Evolutionary conservation across 2,329 filamentous ascomycete genomes (phyloP), one percentile per base, ranked within the genome.

Genomic region (Xylariaceae sp.): DNA sequence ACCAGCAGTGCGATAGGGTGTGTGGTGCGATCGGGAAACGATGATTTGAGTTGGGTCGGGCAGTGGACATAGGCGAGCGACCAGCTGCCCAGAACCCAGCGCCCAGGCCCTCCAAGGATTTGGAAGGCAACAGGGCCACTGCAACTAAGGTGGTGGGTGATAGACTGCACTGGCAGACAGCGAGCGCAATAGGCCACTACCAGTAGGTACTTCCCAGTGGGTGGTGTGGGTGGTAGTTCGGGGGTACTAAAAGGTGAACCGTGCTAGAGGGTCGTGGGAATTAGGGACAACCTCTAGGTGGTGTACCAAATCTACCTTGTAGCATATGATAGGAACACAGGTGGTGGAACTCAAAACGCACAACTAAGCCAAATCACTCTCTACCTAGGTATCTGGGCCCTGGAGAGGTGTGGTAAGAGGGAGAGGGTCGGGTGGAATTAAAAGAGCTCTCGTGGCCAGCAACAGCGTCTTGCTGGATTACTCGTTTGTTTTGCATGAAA

Each of bases 21-120:
- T 43, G 57, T 60, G 58, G 55, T 66, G 64, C 65, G 64, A 65
- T 67, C 65, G 60, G 63, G 61, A 62, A 59, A 61, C 57, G 60
- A 62, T 62, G 63, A 59, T 59, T 56, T 59, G 59, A 63, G 61
- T 63, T 67, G 62, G 63, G 60, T 60, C 59, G 62, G 59, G 52
- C 42, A 49, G 55, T 52, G 51, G 50, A 54, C 48, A 26, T 37
- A 48, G 53, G 53, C 39, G 37, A 36, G 46, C 21, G 41, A 46
- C 49, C 46, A 53, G 50, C n/a, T 49, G 47, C 45, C 36, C 27
- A 20, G 24, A 29, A 37, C 11, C 29, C 16, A 26, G 36, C 21
- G 37, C 21, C 13, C 16, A 15, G 39, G n/a, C n/a, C n/a, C 39
- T 42, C 39, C 27, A 42, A 42, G 39, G 11, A 42, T 33, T 26